Base-by-base conservation (phyloP, 139 green algal species). In the Chlorella sorokiniana region DNA sequence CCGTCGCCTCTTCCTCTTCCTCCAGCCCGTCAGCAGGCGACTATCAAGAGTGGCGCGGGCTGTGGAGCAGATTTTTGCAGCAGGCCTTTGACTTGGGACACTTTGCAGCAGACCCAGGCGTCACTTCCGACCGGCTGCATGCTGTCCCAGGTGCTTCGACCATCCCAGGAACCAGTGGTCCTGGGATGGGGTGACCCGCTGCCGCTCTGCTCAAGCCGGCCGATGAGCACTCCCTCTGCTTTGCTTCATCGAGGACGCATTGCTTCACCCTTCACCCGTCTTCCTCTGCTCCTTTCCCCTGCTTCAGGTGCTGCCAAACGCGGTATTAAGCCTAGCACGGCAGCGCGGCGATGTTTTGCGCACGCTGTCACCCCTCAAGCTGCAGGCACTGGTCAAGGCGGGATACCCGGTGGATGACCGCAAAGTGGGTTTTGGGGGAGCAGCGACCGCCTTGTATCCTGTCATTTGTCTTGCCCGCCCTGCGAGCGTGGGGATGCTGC, bases 231-330 rank as follows among this genome's bases (percentile, higher is more conserved):
- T n/a, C n/a, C n/a, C n/a, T n/a, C n/a, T n/a, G n/a, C n/a, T n/a
- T n/a, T n/a, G n/a, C n/a, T n/a, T n/a, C n/a, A n/a, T n/a, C n/a
- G n/a, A n/a, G n/a, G n/a, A n/a, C n/a, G n/a, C n/a, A n/a, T n/a
- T n/a, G n/a, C n/a, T n/a, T n/a, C n/a, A n/a, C n/a, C n/a, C n/a
- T n/a, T n/a, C n/a, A n/a, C n/a, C n/a, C n/a, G n/a, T n/a, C n/a
- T n/a, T n/a, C n/a, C n/a, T n/a, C n/a, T n/a, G n/a, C n/a, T n/a
- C n/a, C n/a, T n/a, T n/a, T n/a, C n/a, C n/a, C n/a, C n/a, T n/a
- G n/a, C n/a, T n/a, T n/a, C 38, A 40, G 54, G 73, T 45, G 73
- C 44, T 3, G 51, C 80, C 37, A 86, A 86, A 69, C 76, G 82
- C 76, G 1, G 48, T 80, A 31, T 76, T 86, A 44, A 71, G 37